Conservation (phyloP, 2,329 filamentous ascomycete genomes). For the Anthostomella pinea region DNA sequence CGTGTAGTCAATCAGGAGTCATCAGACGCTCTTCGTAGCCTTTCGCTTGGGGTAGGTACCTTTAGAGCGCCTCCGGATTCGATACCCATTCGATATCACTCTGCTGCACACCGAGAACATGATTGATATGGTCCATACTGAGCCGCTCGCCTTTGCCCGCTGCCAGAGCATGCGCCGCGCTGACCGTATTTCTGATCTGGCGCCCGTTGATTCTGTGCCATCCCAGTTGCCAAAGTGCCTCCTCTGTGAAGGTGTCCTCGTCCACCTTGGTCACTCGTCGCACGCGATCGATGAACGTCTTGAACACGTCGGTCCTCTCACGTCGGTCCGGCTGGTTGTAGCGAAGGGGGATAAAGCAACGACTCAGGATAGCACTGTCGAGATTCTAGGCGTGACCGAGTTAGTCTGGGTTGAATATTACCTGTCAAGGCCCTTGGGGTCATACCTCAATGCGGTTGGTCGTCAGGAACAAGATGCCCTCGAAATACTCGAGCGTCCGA, state of each 20-base stretch:
- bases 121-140: conserved; percentile 74
- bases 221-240: conserved; percentile 66
- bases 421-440: conserved; percentile 12
- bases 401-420: conserved; percentile 7
- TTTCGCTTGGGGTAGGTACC: no score
- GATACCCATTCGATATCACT: no score
- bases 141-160: conserved; percentile 70
- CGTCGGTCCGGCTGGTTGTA: conserved; percentile 72
- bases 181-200: conserved; percentile 85
- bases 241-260: conserved; percentile 60
- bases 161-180: conserved; percentile 78
- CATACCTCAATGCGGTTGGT: conserved; percentile 78
- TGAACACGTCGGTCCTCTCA: conserved; percentile 78
- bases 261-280: conserved; percentile 39
- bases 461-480: conserved; percentile 85
- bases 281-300: conserved; percentile 76
- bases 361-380: conserved; percentile 87
- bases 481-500: conserved; percentile 84
- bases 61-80: no score
- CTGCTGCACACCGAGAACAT: conserved; percentile 84
- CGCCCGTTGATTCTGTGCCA: conserved; percentile 61
- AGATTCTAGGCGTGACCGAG: conserved; percentile 64
- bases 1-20: no score
- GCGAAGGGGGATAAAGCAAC: conserved; percentile 76
- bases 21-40: no score